phyloP scores from a whole-genome alignment of 176 grass and related monocot genomes.

The Zea luxurians region DNA sequence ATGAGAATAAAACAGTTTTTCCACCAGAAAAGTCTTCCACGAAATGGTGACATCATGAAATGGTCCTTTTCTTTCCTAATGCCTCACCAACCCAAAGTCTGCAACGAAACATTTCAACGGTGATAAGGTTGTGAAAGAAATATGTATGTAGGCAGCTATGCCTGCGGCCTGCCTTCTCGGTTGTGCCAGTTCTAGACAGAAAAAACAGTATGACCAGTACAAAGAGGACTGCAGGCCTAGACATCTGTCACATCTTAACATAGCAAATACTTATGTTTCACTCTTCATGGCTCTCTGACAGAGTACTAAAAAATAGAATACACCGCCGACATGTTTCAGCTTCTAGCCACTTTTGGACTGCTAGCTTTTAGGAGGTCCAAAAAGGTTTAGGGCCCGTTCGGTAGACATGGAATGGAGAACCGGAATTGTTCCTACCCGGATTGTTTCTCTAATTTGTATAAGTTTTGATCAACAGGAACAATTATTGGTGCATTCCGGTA shows the following conservation, averaged over 20 bases:
- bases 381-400: too few relatives aligned
- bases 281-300: background rate
- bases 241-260: background rate
- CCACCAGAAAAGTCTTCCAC: conserved; percentile 11
- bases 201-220: too few relatives aligned
- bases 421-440: too few relatives aligned
- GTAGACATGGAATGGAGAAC: too few relatives aligned
- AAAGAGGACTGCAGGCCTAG: background rate
- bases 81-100: background rate
- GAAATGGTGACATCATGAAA: background rate
- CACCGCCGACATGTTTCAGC: background rate
- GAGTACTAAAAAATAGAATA: background rate
- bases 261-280: background rate
- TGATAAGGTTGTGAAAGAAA: background rate
- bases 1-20: background rate
- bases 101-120: background rate
- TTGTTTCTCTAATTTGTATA: too few relatives aligned
- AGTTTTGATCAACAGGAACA: too few relatives aligned
- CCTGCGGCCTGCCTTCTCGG: too few relatives aligned
- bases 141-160: too few relatives aligned
- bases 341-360: background rate
- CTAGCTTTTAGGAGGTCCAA: background rate
- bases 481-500: too few relatives aligned
- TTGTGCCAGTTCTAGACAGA: too few relatives aligned
- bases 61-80: background rate